A percentile compares a stretch with the other conserved stretches of the same genome.
Evolutionary conservation across 257 asterid species (phyloP).

Genomic region (Rehmannia glutinosa): DNA sequence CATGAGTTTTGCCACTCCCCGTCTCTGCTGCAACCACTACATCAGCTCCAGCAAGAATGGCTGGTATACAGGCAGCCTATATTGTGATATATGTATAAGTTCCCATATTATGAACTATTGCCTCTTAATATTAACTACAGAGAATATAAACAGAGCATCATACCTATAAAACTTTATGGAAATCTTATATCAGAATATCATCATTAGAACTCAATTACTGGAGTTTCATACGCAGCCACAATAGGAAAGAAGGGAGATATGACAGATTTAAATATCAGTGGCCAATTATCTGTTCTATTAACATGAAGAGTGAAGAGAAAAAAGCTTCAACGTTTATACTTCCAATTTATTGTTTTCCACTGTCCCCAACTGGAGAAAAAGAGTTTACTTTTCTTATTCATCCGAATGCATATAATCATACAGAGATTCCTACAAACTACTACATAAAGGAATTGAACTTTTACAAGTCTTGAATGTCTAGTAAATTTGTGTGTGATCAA

Average conservation of each 20-base stretch:
- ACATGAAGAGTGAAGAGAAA: neutral
- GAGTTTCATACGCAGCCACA: too few species aligned
- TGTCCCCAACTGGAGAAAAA: neutral
- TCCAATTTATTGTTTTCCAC: neutral
- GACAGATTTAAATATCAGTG: neutral
- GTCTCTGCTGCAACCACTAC: constrained; percentile 97
- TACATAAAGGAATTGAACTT: neutral
- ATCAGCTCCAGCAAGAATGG: constrained; percentile 78
- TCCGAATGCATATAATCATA: neutral
- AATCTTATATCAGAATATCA: neutral
- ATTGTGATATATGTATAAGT: constrained; percentile 26
- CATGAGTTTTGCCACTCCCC: constrained; percentile 97
- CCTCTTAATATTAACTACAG: neutral
- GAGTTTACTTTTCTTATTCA: neutral
- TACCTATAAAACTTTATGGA: neutral
- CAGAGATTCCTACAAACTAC: neutral
- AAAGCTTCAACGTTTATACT: neutral
- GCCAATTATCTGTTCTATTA: neutral
- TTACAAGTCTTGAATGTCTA: neutral
- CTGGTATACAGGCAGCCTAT: constrained; percentile 81
- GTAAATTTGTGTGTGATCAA: too few species aligned
- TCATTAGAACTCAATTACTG: neutral
- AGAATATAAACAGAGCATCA: neutral
- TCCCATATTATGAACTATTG: neutral
- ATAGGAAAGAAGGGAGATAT: too few species aligned